Percentiles rank a stretch among this genome's conserved stretches.
Conservation (phyloP, 768 basidiomycete species). For the Rhodotorula diobovata region DNA sequence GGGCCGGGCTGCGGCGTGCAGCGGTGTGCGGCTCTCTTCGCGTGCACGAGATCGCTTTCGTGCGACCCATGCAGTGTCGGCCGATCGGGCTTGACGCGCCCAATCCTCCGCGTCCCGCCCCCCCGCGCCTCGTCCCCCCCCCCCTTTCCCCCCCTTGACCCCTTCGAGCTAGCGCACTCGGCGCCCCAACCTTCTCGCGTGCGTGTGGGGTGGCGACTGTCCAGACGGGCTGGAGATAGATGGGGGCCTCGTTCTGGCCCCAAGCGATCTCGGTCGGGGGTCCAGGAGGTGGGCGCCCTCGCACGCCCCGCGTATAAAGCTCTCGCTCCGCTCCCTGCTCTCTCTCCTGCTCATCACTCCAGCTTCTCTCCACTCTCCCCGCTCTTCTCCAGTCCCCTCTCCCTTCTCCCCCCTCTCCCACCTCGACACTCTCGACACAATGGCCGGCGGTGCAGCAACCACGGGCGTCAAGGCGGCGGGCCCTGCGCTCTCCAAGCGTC, state of each 20-base stretch:
- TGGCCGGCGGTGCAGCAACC: constrained; percentile 45
- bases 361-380: background rate
- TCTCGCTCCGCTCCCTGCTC: background rate
- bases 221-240: no score
- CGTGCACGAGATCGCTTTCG: no score
- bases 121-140: background rate
- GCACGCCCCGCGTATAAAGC: no score
- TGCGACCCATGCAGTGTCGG: background rate
- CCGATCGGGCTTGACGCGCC: background rate
- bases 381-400: background rate
- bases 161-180: constrained; percentile 10
- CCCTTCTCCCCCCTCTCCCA: constrained; percentile 50
- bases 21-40: no score
- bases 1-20: no score
- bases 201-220: no score
- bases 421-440: constrained; percentile 53
- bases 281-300: no score
- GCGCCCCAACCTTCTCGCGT: no score
- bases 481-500: constrained; percentile 49
- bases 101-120: no score
- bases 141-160: background rate
- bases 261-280: no score
- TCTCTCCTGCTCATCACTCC: background rate
- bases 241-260: no score
- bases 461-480: constrained; percentile 51